phyloP scores from a whole-genome alignment of 345 rosid genomes.

The Carallia brachiata region DNA sequence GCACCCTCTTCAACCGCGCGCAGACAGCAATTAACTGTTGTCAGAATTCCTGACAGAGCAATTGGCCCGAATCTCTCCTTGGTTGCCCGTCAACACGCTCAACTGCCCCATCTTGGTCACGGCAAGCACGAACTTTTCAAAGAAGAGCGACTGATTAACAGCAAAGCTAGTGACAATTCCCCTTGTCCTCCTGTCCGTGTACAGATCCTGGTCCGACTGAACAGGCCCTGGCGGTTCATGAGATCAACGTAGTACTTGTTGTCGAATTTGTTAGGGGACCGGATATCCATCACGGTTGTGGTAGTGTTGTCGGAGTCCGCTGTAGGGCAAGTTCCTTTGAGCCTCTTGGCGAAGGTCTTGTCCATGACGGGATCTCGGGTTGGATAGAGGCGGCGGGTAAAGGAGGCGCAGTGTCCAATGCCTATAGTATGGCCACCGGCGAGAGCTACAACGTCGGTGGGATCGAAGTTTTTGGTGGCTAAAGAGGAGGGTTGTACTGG shows the following conservation, averaged over 20 bases:
- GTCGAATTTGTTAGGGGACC: slow-evolving; percentile 43
- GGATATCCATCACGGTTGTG: slow-evolving; percentile 45
- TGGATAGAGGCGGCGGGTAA: slow-evolving; percentile 66
- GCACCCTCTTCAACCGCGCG: slow-evolving; percentile 46
- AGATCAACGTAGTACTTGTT: too few species aligned
- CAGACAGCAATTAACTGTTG: slow-evolving; percentile 30
- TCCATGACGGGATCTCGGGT: slow-evolving; percentile 73
- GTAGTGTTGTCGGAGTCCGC: slow-evolving; percentile 33
- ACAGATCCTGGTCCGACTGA: slow-evolving; percentile 79
- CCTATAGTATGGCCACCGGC: slow-evolving; percentile 95
- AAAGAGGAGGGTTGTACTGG: slow-evolving; percentile 46
- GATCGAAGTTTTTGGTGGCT: slow-evolving; percentile 45
- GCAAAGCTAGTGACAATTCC: slow-evolving; percentile 65
- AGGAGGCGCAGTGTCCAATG: slow-evolving; percentile 56
- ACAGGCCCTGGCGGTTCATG: too few species aligned
- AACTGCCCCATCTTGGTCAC: slow-evolving; percentile 62
- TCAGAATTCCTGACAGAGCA: slow-evolving; percentile 61
- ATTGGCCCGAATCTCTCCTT: slow-evolving; percentile 74
- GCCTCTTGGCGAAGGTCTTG: slow-evolving; percentile 55
- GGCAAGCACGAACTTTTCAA: slow-evolving; percentile 48
- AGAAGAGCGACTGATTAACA: slow-evolving; percentile 49
- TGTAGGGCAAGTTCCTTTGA: slow-evolving; percentile 54
- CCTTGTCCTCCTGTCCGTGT: slow-evolving; percentile 51
- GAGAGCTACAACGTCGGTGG: slow-evolving; percentile 76
- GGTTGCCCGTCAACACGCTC: slow-evolving; percentile 38